Evolutionary conservation across 2,329 filamentous ascomycete genomes (phyloP), one percentile per base, ranked within the genome.

Genomic region (Mycosphaerelloides madeirae): DNA sequence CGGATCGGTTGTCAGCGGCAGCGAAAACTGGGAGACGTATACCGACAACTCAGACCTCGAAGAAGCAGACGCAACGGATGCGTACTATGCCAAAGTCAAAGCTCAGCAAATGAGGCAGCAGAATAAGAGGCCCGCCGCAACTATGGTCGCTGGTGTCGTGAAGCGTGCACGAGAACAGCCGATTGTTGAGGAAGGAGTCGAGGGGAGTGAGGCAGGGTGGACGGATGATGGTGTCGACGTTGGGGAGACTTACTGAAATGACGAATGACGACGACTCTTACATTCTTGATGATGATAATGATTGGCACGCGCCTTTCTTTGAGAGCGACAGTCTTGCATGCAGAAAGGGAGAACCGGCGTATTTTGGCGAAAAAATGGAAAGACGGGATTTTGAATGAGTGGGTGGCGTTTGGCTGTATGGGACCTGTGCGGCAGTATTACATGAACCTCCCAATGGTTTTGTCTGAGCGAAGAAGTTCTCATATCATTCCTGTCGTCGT

Each of bases 21-120:
- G 87, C 3, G 91, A 97, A 68, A 97, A 97, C 65, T 97, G 91
- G 91, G 91, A 97, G 68, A 95, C 90, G 8, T 97, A 93, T 59
- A 90, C 93, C 57, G 87, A 95, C 46, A 54, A 54, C 38, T 62
- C 57, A 1, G 64, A 65, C 22, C 53, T 38, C n/a, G 64, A 66
- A 7, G 59, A 64, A 16, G 85, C 57, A 18, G 89, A 95, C 62
- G 79, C 78, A 0, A 83, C 82, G 3, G 87, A 93, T 49, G 76
- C 80, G 8, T 94, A 95, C 66, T 87, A 87, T 60, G 84, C 86
- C 53, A 88, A 87, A 66, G 71, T 90, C 29, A 76, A 76, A 33
- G 44, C 53, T 15, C 49, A 52, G 55, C 90, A 88, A 69, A 77
- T 84, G 35, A 74, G 78, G 35, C 19, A 62, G 44, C 37, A 48